phyloP scores from a whole-genome alignment of 441 rosid genomes.

The Jatropha multifida region DNA sequence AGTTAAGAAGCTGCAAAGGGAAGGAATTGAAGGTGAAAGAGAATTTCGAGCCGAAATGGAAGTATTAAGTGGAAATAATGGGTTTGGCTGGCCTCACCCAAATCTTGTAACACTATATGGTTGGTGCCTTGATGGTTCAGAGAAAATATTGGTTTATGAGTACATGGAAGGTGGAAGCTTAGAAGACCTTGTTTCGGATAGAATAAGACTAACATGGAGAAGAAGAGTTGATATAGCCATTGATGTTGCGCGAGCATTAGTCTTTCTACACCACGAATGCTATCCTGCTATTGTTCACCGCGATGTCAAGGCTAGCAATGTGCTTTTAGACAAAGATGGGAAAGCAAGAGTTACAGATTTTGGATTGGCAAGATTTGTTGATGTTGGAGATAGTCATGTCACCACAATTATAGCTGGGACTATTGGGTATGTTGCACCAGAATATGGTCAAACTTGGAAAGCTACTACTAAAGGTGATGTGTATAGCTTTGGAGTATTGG shows the following conservation, averaged over 20 bases:
- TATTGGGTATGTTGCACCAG: conserved; percentile 88
- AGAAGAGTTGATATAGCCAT: conserved; percentile 58
- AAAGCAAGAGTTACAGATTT: conserved; percentile 84
- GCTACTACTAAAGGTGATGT: conserved; percentile 95
- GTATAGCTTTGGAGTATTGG: conserved; percentile 78
- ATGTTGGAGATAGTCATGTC: conserved; percentile 76
- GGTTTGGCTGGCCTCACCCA: conserved; percentile 89
- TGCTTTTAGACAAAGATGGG: conserved; percentile 63
- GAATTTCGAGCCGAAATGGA: conserved; percentile 94
- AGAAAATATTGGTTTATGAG: conserved; percentile 77
- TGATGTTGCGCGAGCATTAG: conserved; percentile 71
- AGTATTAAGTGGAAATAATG: conserved; percentile 57
- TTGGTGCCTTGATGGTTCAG: conserved; percentile 78
- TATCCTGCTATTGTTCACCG: conserved; percentile 84
- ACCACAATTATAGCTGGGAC: conserved; percentile 93
- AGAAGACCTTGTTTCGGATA: conserved; percentile 68
- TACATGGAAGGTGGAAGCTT: conserved; percentile 89
- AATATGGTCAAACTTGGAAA: conserved; percentile 89
- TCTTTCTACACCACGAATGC: conserved; percentile 87
- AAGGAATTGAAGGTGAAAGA: conserved; percentile 80
- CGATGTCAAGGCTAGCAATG: conserved; percentile 94
- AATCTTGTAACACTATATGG: conserved; percentile 87
- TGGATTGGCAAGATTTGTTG: conserved; percentile 77
- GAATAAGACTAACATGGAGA: conserved; percentile 58
- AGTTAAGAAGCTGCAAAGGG: conserved; percentile 78